Base-by-base conservation (phyloP, 2,329 filamentous ascomycete genomes). In the Claviceps africana region DNA sequence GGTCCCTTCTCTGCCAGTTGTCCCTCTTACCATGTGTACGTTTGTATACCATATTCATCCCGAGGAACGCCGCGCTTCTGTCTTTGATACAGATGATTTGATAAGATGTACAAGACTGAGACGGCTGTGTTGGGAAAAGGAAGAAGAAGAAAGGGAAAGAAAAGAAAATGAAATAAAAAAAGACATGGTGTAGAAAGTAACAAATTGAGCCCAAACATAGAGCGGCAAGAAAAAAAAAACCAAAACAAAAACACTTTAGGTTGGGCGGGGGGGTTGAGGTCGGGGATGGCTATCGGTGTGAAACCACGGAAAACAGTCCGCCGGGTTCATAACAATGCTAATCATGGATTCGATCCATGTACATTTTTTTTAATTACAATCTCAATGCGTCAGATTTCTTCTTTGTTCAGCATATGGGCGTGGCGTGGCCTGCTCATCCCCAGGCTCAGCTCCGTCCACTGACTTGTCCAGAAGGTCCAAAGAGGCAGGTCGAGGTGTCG, bases 381-480 rank as follows among this genome's bases (percentile, higher is more conserved):
- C 10, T 15, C 13, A 35, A 11, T 35, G 33, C 5, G 13, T 37
- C 15, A 8, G n/a, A 7, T 37, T 15, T 37, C 17, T 17, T 37
- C n/a, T 37, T 37, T n/a, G 15, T 37, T 37, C 17, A 42, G 56
- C 63, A 47, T 56, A 51, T 4, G 69, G 64, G 30, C 68, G 64
- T 47, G 72, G 71, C 3, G 71, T 74, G 13, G 67, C 64, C 51
- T 73, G 68, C 30, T 72, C 66, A 13, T 64, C 61, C 11, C 30
- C 37, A 44, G 25, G 7, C n/a, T 25, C 39, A 28, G 31, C 33
- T 25, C 19, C 25, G 28, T 19, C 19, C 25, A 11, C n/a, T 6
- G 45, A 48, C 11, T 31, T 50, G 5, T 8, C 43, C 10, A 28
- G 21, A 7, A 45, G 52, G 39, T 44, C n/a, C 47, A 19, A 56